A percentile compares a stretch with the other conserved stretches of the same genome.
phyloP scores from a whole-genome alignment of 2,329 filamentous ascomycete species.

The Neoscytalidium dimidiatum region DNA sequence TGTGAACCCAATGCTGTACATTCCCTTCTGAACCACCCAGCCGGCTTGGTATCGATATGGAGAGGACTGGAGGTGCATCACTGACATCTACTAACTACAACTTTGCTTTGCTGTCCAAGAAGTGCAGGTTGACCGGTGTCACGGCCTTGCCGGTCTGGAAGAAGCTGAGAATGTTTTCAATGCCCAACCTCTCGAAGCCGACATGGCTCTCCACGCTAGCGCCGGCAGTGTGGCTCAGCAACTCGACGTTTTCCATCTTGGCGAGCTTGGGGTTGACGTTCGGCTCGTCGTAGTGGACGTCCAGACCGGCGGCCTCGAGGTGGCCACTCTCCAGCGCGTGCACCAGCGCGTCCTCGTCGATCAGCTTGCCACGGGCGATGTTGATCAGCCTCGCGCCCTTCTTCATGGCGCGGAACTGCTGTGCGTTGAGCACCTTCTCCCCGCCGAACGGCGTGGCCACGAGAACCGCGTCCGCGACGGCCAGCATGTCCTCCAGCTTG shows the following conservation, averaged over 20 bases:
- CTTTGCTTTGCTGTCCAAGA: conserved; percentile 39
- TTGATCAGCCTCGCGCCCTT: conserved; percentile 53
- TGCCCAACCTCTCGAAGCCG: conserved; percentile 67
- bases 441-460: conserved; percentile 36
- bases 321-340: conserved; percentile 50
- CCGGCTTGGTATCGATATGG: conserved; percentile 5
- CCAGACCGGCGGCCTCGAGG: conserved; percentile 51
- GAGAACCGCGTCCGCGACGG: conserved; percentile 31
- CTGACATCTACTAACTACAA: conserved; percentile 7
- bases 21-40: neutral
- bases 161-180: conserved; percentile 67
- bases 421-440: conserved; percentile 30
- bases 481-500: conserved; percentile 32
- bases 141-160: conserved; percentile 54
- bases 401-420: conserved; percentile 50
- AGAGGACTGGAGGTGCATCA: neutral
- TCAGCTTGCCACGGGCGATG: conserved; percentile 53
- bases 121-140: conserved; percentile 65
- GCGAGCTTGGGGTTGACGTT: conserved; percentile 52
- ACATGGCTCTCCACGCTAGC: conserved; percentile 66
- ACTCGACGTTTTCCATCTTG: conserved; percentile 50
- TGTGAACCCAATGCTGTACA: neutral
- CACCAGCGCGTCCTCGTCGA: conserved; percentile 53
- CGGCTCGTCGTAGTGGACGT: conserved; percentile 56
- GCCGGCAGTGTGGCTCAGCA: conserved; percentile 69